Evolutionary conservation across 148 eudicot species (phyloP).

Genomic region (Silene uniflora): DNA sequence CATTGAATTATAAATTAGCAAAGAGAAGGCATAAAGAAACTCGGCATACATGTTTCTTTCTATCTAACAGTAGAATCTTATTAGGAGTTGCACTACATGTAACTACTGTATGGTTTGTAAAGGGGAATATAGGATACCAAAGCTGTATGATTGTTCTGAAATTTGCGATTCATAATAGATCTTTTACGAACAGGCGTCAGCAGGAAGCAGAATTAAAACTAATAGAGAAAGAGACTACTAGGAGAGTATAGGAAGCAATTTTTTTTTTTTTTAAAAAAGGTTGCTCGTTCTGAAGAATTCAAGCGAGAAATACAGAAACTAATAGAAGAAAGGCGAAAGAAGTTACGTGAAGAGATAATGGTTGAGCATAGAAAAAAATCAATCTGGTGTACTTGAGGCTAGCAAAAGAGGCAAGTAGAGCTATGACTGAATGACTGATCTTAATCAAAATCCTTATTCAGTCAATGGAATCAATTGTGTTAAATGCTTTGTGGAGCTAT

Average conservation of each 20-base stretch:
- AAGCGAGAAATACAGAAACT: conserved; percentile 60
- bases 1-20: conserved; percentile 30
- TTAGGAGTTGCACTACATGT: conserved; percentile 22
- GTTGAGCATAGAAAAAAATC: conserved; percentile 77
- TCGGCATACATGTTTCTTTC: conserved; percentile 5
- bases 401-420: conserved; percentile 63
- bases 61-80: neutral
- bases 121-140: conserved; percentile 19
- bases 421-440: neutral
- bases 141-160: conserved; percentile 15
- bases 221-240: conserved; percentile 85
- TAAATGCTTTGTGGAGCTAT: neutral
- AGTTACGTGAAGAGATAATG: conserved; percentile 61
- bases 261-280: conserved; percentile 62
- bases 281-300: conserved; percentile 66
- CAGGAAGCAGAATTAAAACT: conserved; percentile 77
- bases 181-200: conserved; percentile 61
- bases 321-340: conserved; percentile 76
- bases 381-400: conserved; percentile 56
- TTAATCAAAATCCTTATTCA: neutral
- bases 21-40: conserved; percentile 15
- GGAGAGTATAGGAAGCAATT: conserved; percentile 77
- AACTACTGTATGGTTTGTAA: conserved; percentile 19
- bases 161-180: conserved; percentile 28
- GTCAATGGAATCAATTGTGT: neutral